Evolutionary conservation across 2,329 filamentous ascomycete species (phyloP).

Genomic region (Tolypocladium tropicale): DNA sequence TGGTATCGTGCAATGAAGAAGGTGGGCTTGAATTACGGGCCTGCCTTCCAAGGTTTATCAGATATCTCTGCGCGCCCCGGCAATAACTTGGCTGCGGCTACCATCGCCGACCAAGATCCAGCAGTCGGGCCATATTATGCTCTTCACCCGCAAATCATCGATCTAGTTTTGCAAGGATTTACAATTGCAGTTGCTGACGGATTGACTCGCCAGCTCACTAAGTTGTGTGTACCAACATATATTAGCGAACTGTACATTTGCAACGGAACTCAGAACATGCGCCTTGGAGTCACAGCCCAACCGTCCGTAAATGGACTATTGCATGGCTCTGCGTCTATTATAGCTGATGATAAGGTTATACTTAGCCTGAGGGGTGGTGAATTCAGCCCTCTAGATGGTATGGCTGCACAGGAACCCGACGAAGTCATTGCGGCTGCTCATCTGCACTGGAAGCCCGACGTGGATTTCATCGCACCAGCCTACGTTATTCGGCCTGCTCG

Average conservation of each 20-base stretch:
- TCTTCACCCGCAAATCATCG: not conserved
- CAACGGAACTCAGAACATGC: not conserved
- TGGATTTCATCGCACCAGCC: constrained; percentile 1
- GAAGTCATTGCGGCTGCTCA: not conserved
- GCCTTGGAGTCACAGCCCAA: not conserved
- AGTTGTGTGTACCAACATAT: not conserved
- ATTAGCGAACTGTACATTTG: not conserved
- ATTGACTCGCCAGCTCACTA: not conserved
- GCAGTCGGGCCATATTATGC: not conserved
- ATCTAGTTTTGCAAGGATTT: not conserved
- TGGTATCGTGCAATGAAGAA: constrained; percentile 3
- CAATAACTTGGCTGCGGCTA: not conserved
- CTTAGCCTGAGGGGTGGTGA: not conserved
- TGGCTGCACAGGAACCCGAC: not conserved
- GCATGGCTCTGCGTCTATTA: not conserved
- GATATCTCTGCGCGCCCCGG: not conserved
- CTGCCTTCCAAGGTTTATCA: constrained; percentile 13
- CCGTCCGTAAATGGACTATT: not conserved
- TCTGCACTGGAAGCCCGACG: constrained; percentile 1
- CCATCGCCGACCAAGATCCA: not conserved
- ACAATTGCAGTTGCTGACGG: not conserved
- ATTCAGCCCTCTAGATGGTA: not conserved
- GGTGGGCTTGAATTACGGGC: constrained; percentile 2
- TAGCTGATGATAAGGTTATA: not conserved
- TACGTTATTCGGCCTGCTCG: not conserved